Conservation (phyloP, 2,329 filamentous ascomycete genomes). For the Penicillium aurantiogriseum region DNA sequence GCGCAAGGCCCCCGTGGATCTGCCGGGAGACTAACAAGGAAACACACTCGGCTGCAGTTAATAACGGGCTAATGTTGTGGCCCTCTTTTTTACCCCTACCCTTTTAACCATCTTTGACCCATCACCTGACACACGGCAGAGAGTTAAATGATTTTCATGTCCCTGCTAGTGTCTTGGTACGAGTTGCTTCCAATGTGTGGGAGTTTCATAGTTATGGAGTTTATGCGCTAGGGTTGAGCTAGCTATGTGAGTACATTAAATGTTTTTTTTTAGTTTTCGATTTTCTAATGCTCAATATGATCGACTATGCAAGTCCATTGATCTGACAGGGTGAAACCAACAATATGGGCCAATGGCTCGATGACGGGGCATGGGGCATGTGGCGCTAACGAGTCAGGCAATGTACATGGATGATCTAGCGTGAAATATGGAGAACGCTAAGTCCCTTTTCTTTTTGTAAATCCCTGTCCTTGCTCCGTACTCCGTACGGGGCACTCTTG, state of each 20-base stretch:
- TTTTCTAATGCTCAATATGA: background rate
- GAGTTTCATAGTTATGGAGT: background rate
- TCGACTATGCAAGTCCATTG: constrained; percentile 8
- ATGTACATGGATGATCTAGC: constrained; percentile 3
- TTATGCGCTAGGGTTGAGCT: background rate
- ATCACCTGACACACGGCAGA: constrained; percentile 23
- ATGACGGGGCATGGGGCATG: background rate
- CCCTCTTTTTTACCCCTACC: background rate
- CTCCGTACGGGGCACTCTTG: too few relatives aligned
- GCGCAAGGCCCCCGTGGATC: constrained; percentile 16
- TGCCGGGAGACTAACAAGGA: constrained; percentile 23
- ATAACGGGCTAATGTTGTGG: background rate
- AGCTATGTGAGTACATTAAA: background rate
- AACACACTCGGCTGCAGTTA: constrained; percentile 11
- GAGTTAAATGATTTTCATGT: constrained; percentile 8
- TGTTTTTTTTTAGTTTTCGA: background rate
- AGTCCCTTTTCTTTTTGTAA: background rate
- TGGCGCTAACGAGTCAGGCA: constrained; percentile 3
- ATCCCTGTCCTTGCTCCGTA: background rate
- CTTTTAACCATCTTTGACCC: constrained; percentile 13
- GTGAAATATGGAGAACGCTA: background rate
- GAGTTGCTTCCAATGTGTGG: background rate
- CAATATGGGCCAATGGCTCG: constrained; percentile 2
- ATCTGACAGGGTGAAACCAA: constrained; percentile 1
- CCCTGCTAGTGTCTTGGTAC: constrained; percentile 20